Evolutionary conservation across 2,329 filamentous ascomycete species (phyloP).

Genomic region (Aureobasidium musti): DNA sequence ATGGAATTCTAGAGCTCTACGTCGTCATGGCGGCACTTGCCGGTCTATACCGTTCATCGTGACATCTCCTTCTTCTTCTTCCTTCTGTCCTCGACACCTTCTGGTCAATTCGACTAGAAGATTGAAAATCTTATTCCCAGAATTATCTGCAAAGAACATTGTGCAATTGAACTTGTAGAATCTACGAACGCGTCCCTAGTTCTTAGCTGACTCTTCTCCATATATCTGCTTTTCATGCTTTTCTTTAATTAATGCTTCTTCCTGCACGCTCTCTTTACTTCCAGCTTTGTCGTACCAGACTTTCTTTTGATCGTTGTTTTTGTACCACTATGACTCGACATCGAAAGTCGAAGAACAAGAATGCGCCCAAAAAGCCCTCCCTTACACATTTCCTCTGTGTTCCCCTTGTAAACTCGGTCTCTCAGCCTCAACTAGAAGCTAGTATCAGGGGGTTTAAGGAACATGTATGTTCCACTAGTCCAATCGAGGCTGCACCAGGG

Average conservation of each 20-base stretch:
- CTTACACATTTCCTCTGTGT: slow-evolving; percentile 77
- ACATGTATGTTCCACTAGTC: slow-evolving; percentile 12
- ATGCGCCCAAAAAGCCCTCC: slow-evolving; percentile 44
- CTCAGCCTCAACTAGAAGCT: slow-evolving; percentile 64
- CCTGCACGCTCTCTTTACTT: not conserved
- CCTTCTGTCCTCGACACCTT: too few relatives aligned
- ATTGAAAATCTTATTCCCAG: not conserved
- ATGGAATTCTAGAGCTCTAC: slow-evolving; percentile 9
- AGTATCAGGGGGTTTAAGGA: slow-evolving; percentile 26
- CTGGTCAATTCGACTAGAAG: too few relatives aligned
- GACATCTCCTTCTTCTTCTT: not conserved
- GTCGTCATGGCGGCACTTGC: slow-evolving; percentile 17
- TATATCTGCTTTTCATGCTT: too few relatives aligned
- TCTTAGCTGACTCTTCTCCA: not conserved
- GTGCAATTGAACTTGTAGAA: not conserved
- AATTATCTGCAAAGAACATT: too few relatives aligned
- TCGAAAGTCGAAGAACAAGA: not conserved
- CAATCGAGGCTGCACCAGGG: not conserved
- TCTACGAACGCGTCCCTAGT: not conserved
- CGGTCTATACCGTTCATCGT: slow-evolving; percentile 6
- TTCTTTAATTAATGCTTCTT: not conserved
- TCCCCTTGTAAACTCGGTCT: slow-evolving; percentile 65
- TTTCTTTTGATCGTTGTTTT: not conserved
- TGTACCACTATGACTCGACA: slow-evolving; percentile 1
- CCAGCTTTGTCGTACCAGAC: not conserved